These are phyloP conservation scores for Vaccinium darrowii DNA, from an alignment of 148 eudicot species.

Conservation along the genomic window DNA sequence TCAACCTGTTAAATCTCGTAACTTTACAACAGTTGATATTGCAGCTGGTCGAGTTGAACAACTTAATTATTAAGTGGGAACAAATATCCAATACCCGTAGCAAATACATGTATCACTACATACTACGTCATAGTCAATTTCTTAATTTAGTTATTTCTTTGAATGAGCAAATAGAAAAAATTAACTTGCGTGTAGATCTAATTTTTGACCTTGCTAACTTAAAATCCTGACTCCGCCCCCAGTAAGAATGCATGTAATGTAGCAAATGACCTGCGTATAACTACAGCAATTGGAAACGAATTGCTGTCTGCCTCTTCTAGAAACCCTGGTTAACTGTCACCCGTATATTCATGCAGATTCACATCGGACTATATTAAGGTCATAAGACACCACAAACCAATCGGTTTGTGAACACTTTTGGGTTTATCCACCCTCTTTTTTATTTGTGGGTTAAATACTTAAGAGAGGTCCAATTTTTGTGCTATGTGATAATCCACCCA, in stretches of 20 bases:
- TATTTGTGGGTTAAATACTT: not conserved
- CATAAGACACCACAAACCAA: not conserved
- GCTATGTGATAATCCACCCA: not conserved
- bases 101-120: no score
- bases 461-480: not conserved
- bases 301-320: not conserved
- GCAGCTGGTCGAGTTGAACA: no score
- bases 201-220: no score
- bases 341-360: not conserved
- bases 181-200: no score
- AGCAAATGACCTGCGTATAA: not conserved
- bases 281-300: not conserved
- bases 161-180: no score
- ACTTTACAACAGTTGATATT: no score
- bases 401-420: not conserved
- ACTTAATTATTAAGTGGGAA: no score
- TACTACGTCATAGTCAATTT: no score
- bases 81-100: no score
- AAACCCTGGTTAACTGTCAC: not conserved
- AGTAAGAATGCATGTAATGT: not conserved
- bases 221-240: no score
- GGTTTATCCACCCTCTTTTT: not conserved
- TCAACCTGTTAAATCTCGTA: no score
- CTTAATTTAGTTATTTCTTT: no score
- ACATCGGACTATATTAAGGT: not conserved